Evolutionary conservation across 306 rosid genomes (phyloP).

Genomic region (Crotalaria pallida): DNA sequence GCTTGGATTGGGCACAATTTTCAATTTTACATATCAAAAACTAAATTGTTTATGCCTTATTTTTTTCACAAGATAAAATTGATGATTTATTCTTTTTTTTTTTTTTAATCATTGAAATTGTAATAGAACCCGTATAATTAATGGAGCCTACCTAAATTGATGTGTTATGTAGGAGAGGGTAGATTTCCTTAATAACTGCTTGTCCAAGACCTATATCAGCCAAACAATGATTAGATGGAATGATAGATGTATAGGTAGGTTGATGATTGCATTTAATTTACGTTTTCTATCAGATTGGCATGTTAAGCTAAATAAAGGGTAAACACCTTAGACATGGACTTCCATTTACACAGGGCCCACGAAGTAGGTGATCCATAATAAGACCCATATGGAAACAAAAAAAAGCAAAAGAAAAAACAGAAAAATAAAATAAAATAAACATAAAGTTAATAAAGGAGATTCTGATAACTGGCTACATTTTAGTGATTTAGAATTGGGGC

Average conservation of each 20-base stretch:
- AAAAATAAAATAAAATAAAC: neutral
- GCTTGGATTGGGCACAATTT: too few species aligned
- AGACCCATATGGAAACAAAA: conserved; percentile 12
- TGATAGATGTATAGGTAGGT: conserved; percentile 10
- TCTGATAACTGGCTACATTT: neutral
- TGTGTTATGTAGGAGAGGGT: neutral
- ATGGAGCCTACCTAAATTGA: neutral
- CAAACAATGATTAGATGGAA: conserved; percentile 24
- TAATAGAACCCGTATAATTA: neutral
- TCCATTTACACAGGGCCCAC: conserved; percentile 30
- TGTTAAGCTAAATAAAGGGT: neutral
- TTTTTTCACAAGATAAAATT: too few species aligned
- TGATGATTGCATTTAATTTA: neutral
- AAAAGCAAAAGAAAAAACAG: neutral
- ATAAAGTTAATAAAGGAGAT: neutral
- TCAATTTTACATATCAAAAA: too few species aligned
- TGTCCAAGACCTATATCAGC: conserved; percentile 2
- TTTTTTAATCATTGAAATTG: neutral
- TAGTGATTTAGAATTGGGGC: conserved; percentile 27
- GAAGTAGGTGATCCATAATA: conserved; percentile 30
- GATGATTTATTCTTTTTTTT: too few species aligned
- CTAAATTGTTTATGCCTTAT: too few species aligned
- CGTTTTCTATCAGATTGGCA: neutral
- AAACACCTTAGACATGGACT: conserved; percentile 1
- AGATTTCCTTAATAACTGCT: neutral